Conservation (phyloP, 257 asterid species). For the Linderniella brevidens region DNA sequence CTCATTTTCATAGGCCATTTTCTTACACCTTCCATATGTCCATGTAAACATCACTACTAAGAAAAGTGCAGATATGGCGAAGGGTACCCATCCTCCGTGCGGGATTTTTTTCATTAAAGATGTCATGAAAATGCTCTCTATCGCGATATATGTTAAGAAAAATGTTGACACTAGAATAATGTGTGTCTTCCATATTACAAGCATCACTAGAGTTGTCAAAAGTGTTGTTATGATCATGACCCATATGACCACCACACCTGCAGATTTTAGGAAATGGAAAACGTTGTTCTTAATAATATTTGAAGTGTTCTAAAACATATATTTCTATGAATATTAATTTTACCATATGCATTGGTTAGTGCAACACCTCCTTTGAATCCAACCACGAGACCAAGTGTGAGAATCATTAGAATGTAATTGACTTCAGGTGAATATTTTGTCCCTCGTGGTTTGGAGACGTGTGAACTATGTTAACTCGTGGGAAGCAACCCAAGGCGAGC, state of each 20-base stretch:
- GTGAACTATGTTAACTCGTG: conserved; percentile 44
- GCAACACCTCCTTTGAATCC: conserved; percentile 43
- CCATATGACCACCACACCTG: conserved; percentile 62
- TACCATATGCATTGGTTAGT: conserved; percentile 55
- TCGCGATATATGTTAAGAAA: conserved; percentile 34
- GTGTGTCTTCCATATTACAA: conserved; percentile 37
- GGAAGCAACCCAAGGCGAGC: conserved; percentile 49
- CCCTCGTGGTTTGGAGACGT: conserved; percentile 55
- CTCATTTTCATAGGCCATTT: conserved; percentile 28
- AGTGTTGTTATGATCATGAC: conserved; percentile 66
- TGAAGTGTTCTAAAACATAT: not conserved
- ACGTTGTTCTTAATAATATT: not conserved
- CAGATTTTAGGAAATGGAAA: not conserved
- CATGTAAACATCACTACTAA: conserved; percentile 45
- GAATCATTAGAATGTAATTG: conserved; percentile 28
- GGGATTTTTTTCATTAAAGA: conserved; percentile 52
- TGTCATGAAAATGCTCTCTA: conserved; percentile 48
- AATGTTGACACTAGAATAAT: conserved; percentile 26
- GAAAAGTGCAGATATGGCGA: conserved; percentile 42
- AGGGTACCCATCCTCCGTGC: conserved; percentile 74
- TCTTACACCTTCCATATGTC: conserved; percentile 48
- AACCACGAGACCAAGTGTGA: conserved; percentile 28
- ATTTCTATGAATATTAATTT: conserved; percentile 2
- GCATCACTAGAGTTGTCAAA: conserved; percentile 39
- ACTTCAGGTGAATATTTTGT: conserved; percentile 63